Percentiles rank a stretch among this genome's conserved stretches.
Evolutionary conservation across 225 moss, liverwort and hornwort species (phyloP).

Genomic region (Neckera pumila): DNA sequence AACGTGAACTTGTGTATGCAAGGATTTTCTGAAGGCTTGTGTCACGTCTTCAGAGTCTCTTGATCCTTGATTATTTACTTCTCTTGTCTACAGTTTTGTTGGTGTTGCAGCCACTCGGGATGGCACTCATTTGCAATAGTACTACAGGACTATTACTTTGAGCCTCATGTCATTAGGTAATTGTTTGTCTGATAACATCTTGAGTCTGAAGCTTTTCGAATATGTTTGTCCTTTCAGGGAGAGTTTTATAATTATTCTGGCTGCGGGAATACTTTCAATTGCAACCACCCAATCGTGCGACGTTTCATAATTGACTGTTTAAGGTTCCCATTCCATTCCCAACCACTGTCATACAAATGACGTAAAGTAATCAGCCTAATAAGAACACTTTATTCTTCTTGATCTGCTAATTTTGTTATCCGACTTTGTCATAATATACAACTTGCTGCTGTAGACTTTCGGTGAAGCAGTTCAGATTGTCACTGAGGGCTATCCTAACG

Average conservation of each 20-base stretch:
- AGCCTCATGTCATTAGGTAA: background rate
- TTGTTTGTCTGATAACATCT: background rate
- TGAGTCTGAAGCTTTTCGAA: background rate
- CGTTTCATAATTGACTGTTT: conserved; percentile 79
- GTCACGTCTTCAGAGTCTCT: background rate
- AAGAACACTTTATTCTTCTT: background rate
- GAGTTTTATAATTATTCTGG: conserved; percentile 95
- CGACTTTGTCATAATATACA: background rate
- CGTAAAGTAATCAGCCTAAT: background rate
- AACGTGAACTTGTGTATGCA: background rate
- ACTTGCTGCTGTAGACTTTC: background rate
- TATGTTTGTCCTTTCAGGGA: conserved; percentile 35
- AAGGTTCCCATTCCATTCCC: conserved; percentile 26
- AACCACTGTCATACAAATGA: background rate
- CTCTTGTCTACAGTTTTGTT: background rate
- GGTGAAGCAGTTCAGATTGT: background rate
- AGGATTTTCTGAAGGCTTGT: background rate
- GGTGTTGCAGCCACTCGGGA: background rate
- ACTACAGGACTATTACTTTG: background rate
- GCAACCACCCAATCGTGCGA: conserved; percentile 84
- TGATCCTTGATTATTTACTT: background rate
- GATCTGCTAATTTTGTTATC: background rate
- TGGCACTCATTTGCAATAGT: background rate
- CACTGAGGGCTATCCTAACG: background rate
- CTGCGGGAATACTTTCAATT: conserved; percentile 92